phyloP scores from a whole-genome alignment of 1,284 basidiomycete genomes.

The Pseudozyma sp. region DNA sequence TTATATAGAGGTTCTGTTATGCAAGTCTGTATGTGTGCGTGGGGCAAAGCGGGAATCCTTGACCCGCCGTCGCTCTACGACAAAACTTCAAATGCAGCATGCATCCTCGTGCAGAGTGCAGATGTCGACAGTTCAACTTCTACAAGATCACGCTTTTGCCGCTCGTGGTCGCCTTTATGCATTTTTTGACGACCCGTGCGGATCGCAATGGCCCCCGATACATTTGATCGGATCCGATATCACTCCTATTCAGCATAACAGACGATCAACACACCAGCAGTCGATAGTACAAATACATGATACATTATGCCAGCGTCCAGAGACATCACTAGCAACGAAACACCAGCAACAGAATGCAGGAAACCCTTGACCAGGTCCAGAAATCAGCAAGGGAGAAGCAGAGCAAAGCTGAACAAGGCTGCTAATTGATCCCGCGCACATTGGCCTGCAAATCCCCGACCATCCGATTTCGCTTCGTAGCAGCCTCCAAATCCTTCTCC shows the following conservation, averaged over 20 bases:
- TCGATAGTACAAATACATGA: background rate
- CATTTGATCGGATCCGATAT: too few relatives aligned
- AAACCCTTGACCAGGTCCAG: background rate
- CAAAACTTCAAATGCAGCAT: background rate
- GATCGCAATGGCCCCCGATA: too few relatives aligned
- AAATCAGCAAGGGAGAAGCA: background rate
- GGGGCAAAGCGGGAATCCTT: background rate
- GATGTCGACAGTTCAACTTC: slow-evolving; percentile 19
- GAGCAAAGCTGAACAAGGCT: background rate
- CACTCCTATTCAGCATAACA: too few relatives aligned
- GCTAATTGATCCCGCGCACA: slow-evolving; percentile 20
- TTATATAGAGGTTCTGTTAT: too few relatives aligned
- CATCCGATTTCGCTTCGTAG: slow-evolving; percentile 29
- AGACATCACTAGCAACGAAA: background rate
- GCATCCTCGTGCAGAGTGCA: background rate
- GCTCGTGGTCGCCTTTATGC: background rate
- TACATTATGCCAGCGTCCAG: background rate
- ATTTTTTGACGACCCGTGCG: too few relatives aligned
- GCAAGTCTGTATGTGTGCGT: too few relatives aligned
- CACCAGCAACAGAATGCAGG: too few relatives aligned
- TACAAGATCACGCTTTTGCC: slow-evolving; percentile 3
- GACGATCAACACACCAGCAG: background rate
- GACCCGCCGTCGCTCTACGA: slow-evolving; percentile 2
- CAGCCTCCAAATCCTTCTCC: slow-evolving; percentile 49
- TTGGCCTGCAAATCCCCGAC: slow-evolving; percentile 49